A percentile compares a stretch with the other conserved stretches of the same genome.
Conservation (phyloP, 495 filamentous ascomycete species). For the Cercophora scortea region DNA sequence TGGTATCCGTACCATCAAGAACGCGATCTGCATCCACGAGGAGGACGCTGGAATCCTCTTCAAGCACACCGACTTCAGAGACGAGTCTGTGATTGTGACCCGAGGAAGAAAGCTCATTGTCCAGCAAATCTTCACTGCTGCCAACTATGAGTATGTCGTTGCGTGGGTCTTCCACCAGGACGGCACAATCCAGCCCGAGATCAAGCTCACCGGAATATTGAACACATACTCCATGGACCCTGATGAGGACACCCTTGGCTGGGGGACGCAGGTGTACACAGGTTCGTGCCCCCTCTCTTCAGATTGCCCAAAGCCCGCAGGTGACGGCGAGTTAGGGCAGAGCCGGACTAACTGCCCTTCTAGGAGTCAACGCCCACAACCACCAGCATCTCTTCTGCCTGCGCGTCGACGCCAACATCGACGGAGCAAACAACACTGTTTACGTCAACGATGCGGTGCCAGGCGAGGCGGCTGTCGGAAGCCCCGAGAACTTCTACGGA, state of each 20-base stretch:
- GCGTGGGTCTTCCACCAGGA: slow-evolving; percentile 95
- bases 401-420: slow-evolving; percentile 81
- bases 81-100: slow-evolving; percentile 79
- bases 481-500: slow-evolving; percentile 78
- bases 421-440: slow-evolving; percentile 79
- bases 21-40: slow-evolving; percentile 95
- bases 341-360: background rate
- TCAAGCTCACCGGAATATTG: slow-evolving; percentile 91
- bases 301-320: background rate
- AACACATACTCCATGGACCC: slow-evolving; percentile 85
- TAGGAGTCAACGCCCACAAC: slow-evolving; percentile 57
- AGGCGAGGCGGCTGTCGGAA: slow-evolving; percentile 63
- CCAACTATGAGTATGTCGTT: slow-evolving; percentile 93
- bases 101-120: slow-evolving; percentile 82
- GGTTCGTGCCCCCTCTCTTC: slow-evolving; percentile 25
- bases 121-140: slow-evolving; percentile 91
- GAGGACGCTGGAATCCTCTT: slow-evolving; percentile 90
- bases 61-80: slow-evolving; percentile 95
- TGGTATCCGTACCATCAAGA: slow-evolving; percentile 72
- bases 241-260: slow-evolving; percentile 78
- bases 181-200: slow-evolving; percentile 87
- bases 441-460: slow-evolving; percentile 70
- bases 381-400: slow-evolving; percentile 96
- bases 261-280: slow-evolving; percentile 83
- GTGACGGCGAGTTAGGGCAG: background rate